Evolutionary conservation across 169 alveolate genomes (phyloP).

Genomic region (Eimeria maxima): DNA sequence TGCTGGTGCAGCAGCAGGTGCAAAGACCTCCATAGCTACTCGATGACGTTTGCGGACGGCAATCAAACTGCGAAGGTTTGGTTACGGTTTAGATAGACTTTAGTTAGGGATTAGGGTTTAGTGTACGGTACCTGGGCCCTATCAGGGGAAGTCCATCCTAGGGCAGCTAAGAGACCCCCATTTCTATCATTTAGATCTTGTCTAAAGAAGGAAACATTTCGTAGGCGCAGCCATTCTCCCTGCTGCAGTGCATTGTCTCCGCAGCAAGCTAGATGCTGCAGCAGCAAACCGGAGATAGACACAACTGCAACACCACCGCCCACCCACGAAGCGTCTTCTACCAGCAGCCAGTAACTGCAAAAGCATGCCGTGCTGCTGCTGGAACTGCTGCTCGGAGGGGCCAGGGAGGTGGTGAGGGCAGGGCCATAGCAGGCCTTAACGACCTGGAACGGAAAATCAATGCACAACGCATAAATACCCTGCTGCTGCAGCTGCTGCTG

Average conservation of each 20-base stretch:
- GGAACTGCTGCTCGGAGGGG: background rate
- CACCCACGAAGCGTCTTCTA: conserved; percentile 56
- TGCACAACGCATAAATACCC: background rate
- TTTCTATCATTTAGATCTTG: conserved; percentile 2
- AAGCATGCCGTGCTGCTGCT: background rate
- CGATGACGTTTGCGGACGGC: background rate
- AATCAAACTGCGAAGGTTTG: background rate
- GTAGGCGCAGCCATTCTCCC: conserved; percentile 37
- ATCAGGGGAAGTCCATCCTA: conserved; percentile 42
- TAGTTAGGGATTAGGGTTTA: conserved; percentile 3
- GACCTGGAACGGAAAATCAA: background rate
- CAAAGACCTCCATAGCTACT: background rate
- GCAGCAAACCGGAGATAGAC: conserved; percentile 19
- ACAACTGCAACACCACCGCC: conserved; percentile 52
- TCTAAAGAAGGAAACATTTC: conserved; percentile 17
- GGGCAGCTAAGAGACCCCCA: conserved; percentile 30
- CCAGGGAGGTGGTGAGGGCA: background rate
- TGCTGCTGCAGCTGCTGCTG: background rate
- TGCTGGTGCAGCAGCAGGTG: background rate
- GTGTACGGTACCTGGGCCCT: conserved; percentile 17
- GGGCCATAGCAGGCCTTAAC: conserved; percentile 37
- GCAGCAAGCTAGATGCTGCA: conserved; percentile 32
- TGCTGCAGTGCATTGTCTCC: conserved; percentile 45
- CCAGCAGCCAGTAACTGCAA: conserved; percentile 38
- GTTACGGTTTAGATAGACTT: no score